A percentile compares a stretch with the other conserved stretches of the same genome.
Evolutionary conservation across 2,329 filamentous ascomycete species (phyloP).

Genomic region (Blumeria graminis): DNA sequence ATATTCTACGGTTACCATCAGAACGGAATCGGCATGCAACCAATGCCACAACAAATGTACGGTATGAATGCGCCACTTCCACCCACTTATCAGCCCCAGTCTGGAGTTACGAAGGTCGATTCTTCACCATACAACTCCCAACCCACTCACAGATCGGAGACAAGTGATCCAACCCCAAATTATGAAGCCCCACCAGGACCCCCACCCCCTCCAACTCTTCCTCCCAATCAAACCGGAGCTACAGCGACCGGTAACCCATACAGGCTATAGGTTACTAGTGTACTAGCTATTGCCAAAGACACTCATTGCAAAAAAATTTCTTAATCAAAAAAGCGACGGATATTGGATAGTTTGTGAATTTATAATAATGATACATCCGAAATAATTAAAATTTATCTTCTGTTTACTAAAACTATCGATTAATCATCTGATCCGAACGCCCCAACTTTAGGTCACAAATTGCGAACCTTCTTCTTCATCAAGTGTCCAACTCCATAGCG

Average conservation of each 20-base stretch:
- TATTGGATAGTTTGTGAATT: no score
- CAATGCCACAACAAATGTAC: constrained; percentile 29
- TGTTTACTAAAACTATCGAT: no score
- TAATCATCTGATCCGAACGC: no score
- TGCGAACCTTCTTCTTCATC: no score
- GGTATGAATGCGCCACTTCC: constrained; percentile 27
- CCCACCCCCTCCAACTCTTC: constrained; percentile 18
- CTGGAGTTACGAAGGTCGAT: constrained; percentile 27
- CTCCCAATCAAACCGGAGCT: constrained; percentile 14
- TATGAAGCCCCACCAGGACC: constrained; percentile 25
- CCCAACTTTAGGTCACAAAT: no score
- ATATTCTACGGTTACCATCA: constrained; percentile 19
- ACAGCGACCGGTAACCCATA: constrained; percentile 14
- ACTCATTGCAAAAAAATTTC: no score
- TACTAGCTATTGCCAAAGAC: no score
- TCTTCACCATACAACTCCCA: constrained; percentile 21
- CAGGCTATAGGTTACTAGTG: constrained; percentile 6
- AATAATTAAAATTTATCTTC: no score
- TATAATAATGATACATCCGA: no score
- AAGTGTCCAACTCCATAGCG: no score
- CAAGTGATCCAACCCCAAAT: constrained; percentile 13
- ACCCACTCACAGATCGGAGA: constrained; percentile 12
- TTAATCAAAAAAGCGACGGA: no score
- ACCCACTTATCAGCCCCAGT: constrained; percentile 28
- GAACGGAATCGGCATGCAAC: constrained; percentile 23